Conservation (phyloP, 2,329 filamentous ascomycete genomes). For the Fusarium papillatum region DNA sequence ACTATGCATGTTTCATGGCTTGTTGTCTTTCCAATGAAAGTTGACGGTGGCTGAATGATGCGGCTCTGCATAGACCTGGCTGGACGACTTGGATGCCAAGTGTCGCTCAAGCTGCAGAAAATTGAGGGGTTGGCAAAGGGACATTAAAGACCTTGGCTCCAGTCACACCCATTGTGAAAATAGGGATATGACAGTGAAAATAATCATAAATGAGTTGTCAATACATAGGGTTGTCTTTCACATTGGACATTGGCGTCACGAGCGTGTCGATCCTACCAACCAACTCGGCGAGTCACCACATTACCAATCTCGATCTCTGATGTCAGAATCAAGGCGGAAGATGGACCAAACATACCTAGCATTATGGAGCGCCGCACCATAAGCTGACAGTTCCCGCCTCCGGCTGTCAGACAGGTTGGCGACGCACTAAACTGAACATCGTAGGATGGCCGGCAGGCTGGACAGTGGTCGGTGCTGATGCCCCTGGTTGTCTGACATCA, state of each 20-base stretch:
- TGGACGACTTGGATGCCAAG: not conserved
- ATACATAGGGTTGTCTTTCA: not conserved
- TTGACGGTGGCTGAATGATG: not conserved
- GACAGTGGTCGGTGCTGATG: not conserved
- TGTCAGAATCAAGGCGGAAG: not conserved
- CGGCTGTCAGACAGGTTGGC: not conserved
- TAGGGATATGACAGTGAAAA: not conserved
- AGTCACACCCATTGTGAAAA: not conserved
- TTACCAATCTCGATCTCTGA: not conserved
- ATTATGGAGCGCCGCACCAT: not conserved
- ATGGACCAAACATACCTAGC: not conserved
- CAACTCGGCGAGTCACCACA: not conserved
- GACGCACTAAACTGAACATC: not conserved
- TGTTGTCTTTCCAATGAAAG: not conserved
- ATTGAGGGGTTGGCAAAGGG: not conserved
- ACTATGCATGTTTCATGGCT: not conserved
- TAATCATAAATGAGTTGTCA: not conserved
- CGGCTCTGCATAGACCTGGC: not conserved
- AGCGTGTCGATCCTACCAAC: not conserved
- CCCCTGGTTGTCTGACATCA: not conserved
- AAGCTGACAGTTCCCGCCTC: not conserved
- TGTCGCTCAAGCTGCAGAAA: not conserved
- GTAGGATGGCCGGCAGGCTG: not conserved
- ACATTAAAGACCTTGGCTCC: not conserved
- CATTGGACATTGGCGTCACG: not conserved